Conservation (phyloP, 1,139 yeast genomes). For the Williopsis jadinii region DNA sequence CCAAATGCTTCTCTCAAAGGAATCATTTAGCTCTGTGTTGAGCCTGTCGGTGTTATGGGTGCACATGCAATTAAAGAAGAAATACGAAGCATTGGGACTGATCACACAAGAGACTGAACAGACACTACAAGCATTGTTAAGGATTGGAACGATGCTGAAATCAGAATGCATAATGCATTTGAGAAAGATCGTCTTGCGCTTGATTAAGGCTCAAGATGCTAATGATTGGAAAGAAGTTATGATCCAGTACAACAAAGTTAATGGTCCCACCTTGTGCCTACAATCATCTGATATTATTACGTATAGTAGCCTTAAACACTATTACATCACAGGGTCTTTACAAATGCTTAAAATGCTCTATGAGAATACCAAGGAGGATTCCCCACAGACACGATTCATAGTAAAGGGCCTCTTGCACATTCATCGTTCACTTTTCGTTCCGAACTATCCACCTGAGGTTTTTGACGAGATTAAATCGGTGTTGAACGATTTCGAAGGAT, state of each 20-base stretch:
- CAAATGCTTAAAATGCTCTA: conserved; percentile 13
- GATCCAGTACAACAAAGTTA: conserved; percentile 1
- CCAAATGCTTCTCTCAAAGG: conserved; percentile 4
- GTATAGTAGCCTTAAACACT: conserved; percentile 6
- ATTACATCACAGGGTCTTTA: conserved; percentile 13
- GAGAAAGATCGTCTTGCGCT: conserved; percentile 4
- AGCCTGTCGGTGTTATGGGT: conserved; percentile 12
- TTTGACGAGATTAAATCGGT: conserved; percentile 13
- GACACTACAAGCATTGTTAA: conserved; percentile 3
- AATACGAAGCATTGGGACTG: conserved; percentile 3
- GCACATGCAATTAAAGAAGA: conserved; percentile 12
- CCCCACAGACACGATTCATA: conserved; percentile 13
- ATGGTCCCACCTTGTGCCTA: conserved; percentile 11
- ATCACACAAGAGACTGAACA: neutral
- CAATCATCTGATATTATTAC: conserved; percentile 13
- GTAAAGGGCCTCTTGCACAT: conserved; percentile 3
- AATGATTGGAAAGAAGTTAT: conserved; percentile 6
- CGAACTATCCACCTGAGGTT: conserved; percentile 13
- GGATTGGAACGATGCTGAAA: conserved; percentile 6
- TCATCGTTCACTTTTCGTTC: conserved; percentile 12
- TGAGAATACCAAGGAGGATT: conserved; percentile 6
- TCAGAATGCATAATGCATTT: conserved; percentile 6
- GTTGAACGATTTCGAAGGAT: conserved; percentile 5
- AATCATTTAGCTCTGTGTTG: conserved; percentile 7
- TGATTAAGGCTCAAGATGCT: conserved; percentile 9